Percentiles rank a stretch among this genome's conserved stretches.
phyloP scores from a whole-genome alignment of 192 early-diverging fungal genomes.

The Coemansia sp. region DNA sequence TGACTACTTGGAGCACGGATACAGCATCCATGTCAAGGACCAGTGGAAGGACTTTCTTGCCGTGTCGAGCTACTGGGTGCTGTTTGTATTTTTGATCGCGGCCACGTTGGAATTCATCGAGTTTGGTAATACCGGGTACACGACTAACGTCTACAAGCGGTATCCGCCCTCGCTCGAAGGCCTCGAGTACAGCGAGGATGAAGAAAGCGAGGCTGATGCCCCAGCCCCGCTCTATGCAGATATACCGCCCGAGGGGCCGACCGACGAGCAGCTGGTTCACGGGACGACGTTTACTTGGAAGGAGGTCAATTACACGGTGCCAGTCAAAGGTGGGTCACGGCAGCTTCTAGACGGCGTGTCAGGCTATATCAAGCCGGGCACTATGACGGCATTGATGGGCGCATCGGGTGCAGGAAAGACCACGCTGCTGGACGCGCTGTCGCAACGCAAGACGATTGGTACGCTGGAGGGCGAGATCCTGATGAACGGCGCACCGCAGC shows the following conservation, averaged over 20 bases:
- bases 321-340: slow-evolving; percentile 50
- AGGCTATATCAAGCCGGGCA: slow-evolving; percentile 70
- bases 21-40: slow-evolving; percentile 50
- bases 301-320: slow-evolving; percentile 53
- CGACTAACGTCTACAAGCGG: slow-evolving; percentile 35
- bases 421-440: slow-evolving; percentile 66
- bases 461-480: slow-evolving; percentile 61
- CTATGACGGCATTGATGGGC: slow-evolving; percentile 80
- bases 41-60: slow-evolving; percentile 59
- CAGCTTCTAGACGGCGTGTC: slow-evolving; percentile 59
- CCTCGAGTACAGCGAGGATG: neutral
- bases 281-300: slow-evolving; percentile 64
- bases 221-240: neutral
- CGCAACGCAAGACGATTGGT: slow-evolving; percentile 71
- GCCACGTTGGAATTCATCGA: slow-evolving; percentile 55
- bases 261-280: slow-evolving; percentile 43
- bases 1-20: slow-evolving; percentile 51
- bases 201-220: neutral
- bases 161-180: neutral
- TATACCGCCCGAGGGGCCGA: slow-evolving; percentile 21
- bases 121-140: slow-evolving; percentile 32
- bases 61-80: slow-evolving; percentile 30
- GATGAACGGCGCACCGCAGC: slow-evolving; percentile 55
- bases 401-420: slow-evolving; percentile 65
- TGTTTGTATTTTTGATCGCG: slow-evolving; percentile 34